Conservation (phyloP, 164 flowering plant species). For the Dillenia turbinata region DNA sequence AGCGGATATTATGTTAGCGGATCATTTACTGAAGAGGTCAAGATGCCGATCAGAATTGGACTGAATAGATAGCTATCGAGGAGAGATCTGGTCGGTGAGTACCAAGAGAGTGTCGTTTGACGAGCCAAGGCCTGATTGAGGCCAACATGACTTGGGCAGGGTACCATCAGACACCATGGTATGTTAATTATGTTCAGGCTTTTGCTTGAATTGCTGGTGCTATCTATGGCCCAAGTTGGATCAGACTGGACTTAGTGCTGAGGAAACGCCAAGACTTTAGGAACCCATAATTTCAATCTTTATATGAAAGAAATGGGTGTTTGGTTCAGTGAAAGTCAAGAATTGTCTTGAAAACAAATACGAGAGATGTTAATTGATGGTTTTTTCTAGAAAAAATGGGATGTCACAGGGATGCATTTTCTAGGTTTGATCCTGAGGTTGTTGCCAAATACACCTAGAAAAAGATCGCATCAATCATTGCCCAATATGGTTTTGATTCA, state of each 20-base stretch:
- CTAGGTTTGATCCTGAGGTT: slow-evolving; percentile 65
- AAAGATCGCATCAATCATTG: slow-evolving; percentile 45
- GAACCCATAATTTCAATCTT: slow-evolving; percentile 21
- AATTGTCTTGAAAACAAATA: too few relatives aligned
- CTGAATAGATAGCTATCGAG: too few relatives aligned
- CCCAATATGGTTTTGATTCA: slow-evolving; percentile 50
- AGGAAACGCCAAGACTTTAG: slow-evolving; percentile 73
- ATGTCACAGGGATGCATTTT: slow-evolving; percentile 64
- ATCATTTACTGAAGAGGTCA: too few relatives aligned
- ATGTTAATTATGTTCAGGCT: slow-evolving; percentile 33
- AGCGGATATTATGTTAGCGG: too few relatives aligned
- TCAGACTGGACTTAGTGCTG: slow-evolving; percentile 77
- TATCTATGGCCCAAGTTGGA: slow-evolving; percentile 84
- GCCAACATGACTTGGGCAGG: too few relatives aligned
- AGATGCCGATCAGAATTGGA: too few relatives aligned
- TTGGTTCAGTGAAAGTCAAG: too few relatives aligned
- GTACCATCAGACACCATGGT: too few relatives aligned
- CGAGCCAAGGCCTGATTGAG: too few relatives aligned
- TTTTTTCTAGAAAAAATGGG: background rate
- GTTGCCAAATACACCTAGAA: slow-evolving; percentile 61
- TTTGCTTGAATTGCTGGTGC: slow-evolving; percentile 75
- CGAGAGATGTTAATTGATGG: background rate
- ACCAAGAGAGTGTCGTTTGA: too few relatives aligned
- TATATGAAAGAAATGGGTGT: background rate
- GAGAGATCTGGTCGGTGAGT: too few relatives aligned